Conservation (phyloP, 2,329 filamentous ascomycete genomes). For the Colletotrichum musae region DNA sequence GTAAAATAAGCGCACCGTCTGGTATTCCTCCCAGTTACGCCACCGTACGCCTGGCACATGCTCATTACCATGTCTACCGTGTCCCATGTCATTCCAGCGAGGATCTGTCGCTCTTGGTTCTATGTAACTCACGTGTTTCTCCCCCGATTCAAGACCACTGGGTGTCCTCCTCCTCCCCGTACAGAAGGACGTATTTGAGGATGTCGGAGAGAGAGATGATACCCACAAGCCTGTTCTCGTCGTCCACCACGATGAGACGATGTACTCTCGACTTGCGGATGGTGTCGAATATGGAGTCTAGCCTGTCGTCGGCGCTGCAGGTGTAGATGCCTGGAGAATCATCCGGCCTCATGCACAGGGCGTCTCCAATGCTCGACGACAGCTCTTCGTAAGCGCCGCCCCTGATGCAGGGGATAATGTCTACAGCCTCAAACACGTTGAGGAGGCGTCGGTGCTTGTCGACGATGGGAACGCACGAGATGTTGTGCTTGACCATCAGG, state of each 20-base stretch:
- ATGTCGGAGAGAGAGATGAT: slow-evolving; percentile 97
- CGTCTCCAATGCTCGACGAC: slow-evolving; percentile 87
- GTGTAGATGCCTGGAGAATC: slow-evolving; percentile 98
- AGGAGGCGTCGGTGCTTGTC: slow-evolving; percentile 84
- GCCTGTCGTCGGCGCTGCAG: slow-evolving; percentile 89
- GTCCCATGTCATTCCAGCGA: slow-evolving; percentile 41
- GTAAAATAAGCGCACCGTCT: slow-evolving; percentile 37
- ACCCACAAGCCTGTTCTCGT: slow-evolving; percentile 86
- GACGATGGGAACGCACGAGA: slow-evolving; percentile 94
- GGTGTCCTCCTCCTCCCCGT: slow-evolving; percentile 74
- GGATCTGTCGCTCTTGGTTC: slow-evolving; percentile 39
- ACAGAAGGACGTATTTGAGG: slow-evolving; percentile 90
- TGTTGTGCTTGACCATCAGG: slow-evolving; percentile 91
- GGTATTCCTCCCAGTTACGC: slow-evolving; percentile 41
- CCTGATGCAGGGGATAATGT: slow-evolving; percentile 96
- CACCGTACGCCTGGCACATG: slow-evolving; percentile 53
- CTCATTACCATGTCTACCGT: slow-evolving; percentile 42
- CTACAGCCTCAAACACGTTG: slow-evolving; percentile 98
- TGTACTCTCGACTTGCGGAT: slow-evolving; percentile 96
- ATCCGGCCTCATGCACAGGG: slow-evolving; percentile 86
- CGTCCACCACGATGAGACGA: slow-evolving; percentile 92
- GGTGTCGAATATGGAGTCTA: slow-evolving; percentile 97
- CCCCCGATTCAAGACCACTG: slow-evolving; percentile 21
- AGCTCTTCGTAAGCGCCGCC: slow-evolving; percentile 94
- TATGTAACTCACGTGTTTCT: slow-evolving; percentile 37